Evolutionary conservation across 345 rosid species (phyloP), one percentile per base, ranked within the genome.

Genomic region (Cardamine resedifolia): DNA sequence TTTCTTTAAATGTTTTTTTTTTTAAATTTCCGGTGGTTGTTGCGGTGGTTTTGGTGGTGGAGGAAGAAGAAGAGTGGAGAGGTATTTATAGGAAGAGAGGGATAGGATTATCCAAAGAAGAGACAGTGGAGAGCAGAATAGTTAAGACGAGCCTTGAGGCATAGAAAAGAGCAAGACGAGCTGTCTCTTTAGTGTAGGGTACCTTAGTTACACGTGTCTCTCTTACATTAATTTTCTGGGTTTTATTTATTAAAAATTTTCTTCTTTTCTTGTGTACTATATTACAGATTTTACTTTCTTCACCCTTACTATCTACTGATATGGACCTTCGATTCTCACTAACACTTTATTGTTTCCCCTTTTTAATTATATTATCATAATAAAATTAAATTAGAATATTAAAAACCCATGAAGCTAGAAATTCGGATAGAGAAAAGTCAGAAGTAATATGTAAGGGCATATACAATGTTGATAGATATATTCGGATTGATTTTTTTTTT

Each of bases 361-460:
- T 53, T 55, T 63, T 43, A 21, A 33, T 39, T 15, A 7, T 28
- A 28, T 4, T 27, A 15, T 39, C 28, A 10, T 3, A 21, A 23
- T 27, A 39, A 30, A 73, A 50, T 21, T 36, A 57, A 23, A 38
- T 26, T 15, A 11, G 14, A 47, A 47, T 45, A 52, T 10, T 10
- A 1, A 7, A 16, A 38, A 36, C 14, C 0, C 6, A 24, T 57
- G 36, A 58, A 49, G 20, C 44, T 33, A 27, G 9, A 67, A 60
- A 68, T 75, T 68, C 48, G 74, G 69, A 75, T 68, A 61, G 57
- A 75, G 73, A 50, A 74, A 74, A 50, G 78, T 74, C 45, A 11
- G 73, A 74, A 39, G 16, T 52, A 53, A 21, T 52, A 60, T 31
- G 64, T 75, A 68, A 30, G 49, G 23, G 69, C 74, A 75, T 68